These are phyloP conservation scores for Agapanthus africanus DNA, from an alignment of 106 monocot genomes.

Conservation along the genomic window DNA sequence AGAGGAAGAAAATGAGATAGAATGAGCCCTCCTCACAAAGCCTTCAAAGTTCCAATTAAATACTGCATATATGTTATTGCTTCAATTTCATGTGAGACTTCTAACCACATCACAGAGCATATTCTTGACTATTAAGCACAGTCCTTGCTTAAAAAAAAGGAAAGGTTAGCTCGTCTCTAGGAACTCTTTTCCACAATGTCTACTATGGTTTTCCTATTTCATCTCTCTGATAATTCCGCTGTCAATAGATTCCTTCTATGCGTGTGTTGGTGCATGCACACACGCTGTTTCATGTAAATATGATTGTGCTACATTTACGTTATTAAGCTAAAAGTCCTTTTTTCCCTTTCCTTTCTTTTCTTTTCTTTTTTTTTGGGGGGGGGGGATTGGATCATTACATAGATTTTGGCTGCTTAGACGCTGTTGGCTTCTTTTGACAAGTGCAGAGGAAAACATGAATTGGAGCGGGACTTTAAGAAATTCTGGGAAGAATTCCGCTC, in stretches of 20 bases:
- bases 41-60: too few species aligned
- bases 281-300: neutral
- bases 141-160: neutral
- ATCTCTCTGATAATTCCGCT: neutral
- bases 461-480: constrained; percentile 90
- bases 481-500: constrained; percentile 99
- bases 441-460: constrained; percentile 78
- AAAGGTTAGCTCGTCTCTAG: too few species aligned
- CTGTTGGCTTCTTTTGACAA: constrained; percentile 11
- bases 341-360: too few species aligned
- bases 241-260: neutral
- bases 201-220: neutral
- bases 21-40: too few species aligned
- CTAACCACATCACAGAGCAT: neutral
- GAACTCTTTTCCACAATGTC: neutral
- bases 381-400: neutral
- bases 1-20: neutral
- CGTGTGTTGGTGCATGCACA: neutral
- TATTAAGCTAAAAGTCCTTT: neutral
- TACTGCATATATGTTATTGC: too few species aligned
- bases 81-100: neutral
- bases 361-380: neutral
- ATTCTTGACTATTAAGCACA: neutral
- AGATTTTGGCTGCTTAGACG: constrained; percentile 3
- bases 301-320: neutral